phyloP scores from a whole-genome alignment of 352 stramenopile genomes.

The Phytopythium vexans region DNA sequence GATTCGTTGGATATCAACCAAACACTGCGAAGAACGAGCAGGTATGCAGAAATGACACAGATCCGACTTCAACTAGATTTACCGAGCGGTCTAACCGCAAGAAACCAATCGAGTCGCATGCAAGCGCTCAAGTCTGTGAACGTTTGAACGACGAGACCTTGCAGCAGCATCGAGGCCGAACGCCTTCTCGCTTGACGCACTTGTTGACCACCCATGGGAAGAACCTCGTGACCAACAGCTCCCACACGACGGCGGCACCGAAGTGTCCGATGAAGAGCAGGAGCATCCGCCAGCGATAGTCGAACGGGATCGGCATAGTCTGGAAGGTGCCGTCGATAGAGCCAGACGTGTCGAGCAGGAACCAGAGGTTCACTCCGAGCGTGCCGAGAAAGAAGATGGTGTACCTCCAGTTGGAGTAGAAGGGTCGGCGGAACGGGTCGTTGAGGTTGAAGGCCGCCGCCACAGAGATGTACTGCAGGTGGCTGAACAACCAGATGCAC shows the following conservation, averaged over 20 bases:
- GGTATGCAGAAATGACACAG: no score
- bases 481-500: slow-evolving; percentile 54
- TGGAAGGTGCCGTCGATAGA: slow-evolving; percentile 42
- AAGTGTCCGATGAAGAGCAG: slow-evolving; percentile 39
- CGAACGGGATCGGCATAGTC: slow-evolving; percentile 31
- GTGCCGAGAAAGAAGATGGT: slow-evolving; percentile 18
- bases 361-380: slow-evolving; percentile 46
- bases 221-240: slow-evolving; percentile 20
- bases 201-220: slow-evolving; percentile 8
- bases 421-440: slow-evolving; percentile 41
- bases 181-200: no score
- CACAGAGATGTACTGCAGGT: slow-evolving; percentile 50
- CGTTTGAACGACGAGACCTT: no score
- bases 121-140: no score
- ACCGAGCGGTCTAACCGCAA: no score
- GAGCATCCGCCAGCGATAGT: slow-evolving; percentile 40
- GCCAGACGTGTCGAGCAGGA: slow-evolving; percentile 37
- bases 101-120: no score
- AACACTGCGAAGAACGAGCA: no score
- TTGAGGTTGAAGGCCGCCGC: slow-evolving; percentile 55
- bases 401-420: slow-evolving; percentile 48
- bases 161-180: no score
- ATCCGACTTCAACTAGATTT: no score
- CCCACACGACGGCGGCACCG: slow-evolving; percentile 16
- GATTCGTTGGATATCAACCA: no score